Evolutionary conservation across 176 grass and related monocot genomes (phyloP).

Genomic region (Poa pratensis): DNA sequence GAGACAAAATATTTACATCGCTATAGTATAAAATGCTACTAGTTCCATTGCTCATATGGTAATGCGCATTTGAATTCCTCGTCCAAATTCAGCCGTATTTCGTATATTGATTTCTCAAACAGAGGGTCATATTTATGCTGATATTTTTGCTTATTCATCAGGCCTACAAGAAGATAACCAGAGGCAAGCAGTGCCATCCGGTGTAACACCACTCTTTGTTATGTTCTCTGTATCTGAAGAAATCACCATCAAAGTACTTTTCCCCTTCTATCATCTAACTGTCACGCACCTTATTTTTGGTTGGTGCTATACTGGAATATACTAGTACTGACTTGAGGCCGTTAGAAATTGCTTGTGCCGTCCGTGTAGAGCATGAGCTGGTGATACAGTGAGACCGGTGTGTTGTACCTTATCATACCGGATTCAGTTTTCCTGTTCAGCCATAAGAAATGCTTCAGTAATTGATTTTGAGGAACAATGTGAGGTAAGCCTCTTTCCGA

Average conservation of each 20-base stretch:
- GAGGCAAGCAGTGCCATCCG: background rate
- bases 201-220: background rate
- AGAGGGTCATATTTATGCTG: conserved; percentile 3
- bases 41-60: background rate
- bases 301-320: conserved; percentile 31
- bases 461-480: background rate
- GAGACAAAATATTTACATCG: background rate
- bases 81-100: conserved; percentile 5
- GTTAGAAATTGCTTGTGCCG: background rate
- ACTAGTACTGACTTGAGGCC: conserved; percentile 23
- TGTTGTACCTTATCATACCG: background rate
- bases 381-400: conserved; percentile 13
- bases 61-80: background rate
- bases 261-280: conserved; percentile 2
- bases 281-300: conserved; percentile 26
- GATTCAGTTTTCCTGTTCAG: conserved; percentile 24
- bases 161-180: conserved; percentile 12
- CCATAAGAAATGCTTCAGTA: background rate
- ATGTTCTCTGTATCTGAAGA: background rate
- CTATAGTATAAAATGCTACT: background rate
- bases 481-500: conserved; percentile 12
- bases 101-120: background rate
- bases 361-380: conserved; percentile 18
- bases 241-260: background rate
- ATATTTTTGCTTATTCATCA: conserved; percentile 31